Evolutionary conservation across 306 rosid species (phyloP).

Genomic region (Quercus agrifolia): DNA sequence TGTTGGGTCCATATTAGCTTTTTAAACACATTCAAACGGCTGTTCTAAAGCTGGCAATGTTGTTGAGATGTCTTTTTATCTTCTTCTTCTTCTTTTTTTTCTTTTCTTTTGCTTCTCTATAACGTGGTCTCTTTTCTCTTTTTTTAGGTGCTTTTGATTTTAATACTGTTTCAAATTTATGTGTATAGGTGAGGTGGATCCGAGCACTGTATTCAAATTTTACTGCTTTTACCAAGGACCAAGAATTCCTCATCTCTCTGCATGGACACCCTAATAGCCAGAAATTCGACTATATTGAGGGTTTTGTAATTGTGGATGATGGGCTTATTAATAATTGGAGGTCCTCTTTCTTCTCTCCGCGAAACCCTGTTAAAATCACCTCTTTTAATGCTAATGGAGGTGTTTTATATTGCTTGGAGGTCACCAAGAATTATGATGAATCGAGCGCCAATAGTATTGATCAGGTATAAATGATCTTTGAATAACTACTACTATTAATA

Average conservation of each 20-base stretch:
- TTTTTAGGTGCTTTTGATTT: background rate
- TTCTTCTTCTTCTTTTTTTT: no score
- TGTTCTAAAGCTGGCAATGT: constrained; percentile 45
- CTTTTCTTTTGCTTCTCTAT: background rate
- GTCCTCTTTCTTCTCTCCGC: constrained; percentile 83
- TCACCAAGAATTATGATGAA: constrained; percentile 73
- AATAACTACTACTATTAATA: background rate
- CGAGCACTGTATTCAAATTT: constrained; percentile 83
- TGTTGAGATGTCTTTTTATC: constrained; percentile 25
- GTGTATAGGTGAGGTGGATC: constrained; percentile 81
- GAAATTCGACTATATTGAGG: constrained; percentile 90
- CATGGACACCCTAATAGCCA: constrained; percentile 48
- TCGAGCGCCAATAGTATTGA: constrained; percentile 45
- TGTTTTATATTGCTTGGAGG: constrained; percentile 90
- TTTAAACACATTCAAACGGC: constrained; percentile 25
- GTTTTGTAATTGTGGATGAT: constrained; percentile 91
- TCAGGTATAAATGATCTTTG: constrained; percentile 43
- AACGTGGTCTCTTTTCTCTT: constrained; percentile 7
- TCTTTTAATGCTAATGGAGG: constrained; percentile 69
- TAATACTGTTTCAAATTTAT: background rate
- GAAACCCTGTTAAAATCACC: constrained; percentile 72
- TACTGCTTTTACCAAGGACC: constrained; percentile 62
- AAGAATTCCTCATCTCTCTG: constrained; percentile 80
- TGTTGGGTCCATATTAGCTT: constrained; percentile 22
- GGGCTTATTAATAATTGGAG: constrained; percentile 94